A percentile compares a stretch with the other conserved stretches of the same genome.
Evolutionary conservation across 164 flowering plant genomes (phyloP).

Genomic region (Hamamelis virginiana): DNA sequence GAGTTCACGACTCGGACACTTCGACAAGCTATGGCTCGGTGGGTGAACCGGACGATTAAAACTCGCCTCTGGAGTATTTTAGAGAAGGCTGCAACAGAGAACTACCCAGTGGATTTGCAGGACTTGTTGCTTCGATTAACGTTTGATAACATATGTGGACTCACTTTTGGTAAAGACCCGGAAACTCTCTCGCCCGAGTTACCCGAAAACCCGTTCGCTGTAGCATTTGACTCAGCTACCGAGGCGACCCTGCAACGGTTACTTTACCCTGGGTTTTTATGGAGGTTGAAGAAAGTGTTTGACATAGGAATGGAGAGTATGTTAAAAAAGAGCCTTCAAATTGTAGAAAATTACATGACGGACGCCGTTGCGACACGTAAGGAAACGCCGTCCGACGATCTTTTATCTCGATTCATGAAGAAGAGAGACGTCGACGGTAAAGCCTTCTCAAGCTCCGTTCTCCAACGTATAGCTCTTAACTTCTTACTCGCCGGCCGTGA

Average conservation of each 20-base stretch:
- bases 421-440: constrained; percentile 60
- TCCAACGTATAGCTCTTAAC: constrained; percentile 77
- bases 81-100: constrained; percentile 35
- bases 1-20: constrained; percentile 94
- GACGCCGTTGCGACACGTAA: constrained; percentile 58
- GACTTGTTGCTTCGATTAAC: constrained; percentile 75
- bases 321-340: constrained; percentile 44
- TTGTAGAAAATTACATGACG: constrained; percentile 65
- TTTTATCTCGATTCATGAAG: constrained; percentile 75
- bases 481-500: constrained; percentile 91
- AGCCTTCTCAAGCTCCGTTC: constrained; percentile 43
- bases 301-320: constrained; percentile 52
- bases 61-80: constrained; percentile 68
- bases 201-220: constrained; percentile 69
- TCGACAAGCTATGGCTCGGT: constrained; percentile 87
- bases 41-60: constrained; percentile 83
- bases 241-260: constrained; percentile 74
- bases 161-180: constrained; percentile 86
- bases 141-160: constrained; percentile 88
- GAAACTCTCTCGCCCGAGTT: constrained; percentile 65
- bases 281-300: constrained; percentile 63
- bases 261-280: constrained; percentile 63
- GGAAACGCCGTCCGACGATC: constrained; percentile 64
- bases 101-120: constrained; percentile 64
- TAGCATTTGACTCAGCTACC: constrained; percentile 80